Evolutionary conservation across 805 yeast species (phyloP), one percentile per base, ranked within the genome.

Genomic region (Nakazawaea siamensis): DNA sequence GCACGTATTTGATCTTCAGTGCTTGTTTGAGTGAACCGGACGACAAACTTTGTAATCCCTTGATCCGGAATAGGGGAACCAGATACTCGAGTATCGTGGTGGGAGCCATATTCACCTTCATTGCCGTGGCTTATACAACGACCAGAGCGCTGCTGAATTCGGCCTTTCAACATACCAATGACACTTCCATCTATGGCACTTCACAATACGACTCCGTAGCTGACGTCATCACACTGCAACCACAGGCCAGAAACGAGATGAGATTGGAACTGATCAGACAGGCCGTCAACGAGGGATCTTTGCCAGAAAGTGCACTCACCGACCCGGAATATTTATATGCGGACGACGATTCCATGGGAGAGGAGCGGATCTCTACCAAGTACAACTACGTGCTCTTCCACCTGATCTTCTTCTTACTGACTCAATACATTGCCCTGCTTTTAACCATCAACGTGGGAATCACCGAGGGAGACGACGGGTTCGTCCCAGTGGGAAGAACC

Each of bases 11-110:
- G 47, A 77, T 87, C 2, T 73, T 92, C 65, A 78, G 92, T 40
- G 98, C 97, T 0, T 94, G 92, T 47, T 80, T 95, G 1, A 79
- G 95, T 10, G 97, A 90, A 57, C 99, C 98, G 0, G 98, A 92
- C 58, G 97, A 90, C 60, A 76, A 70, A 52, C 64, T 66, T 47
- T 92, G 99, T 57, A 92, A 92, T 54, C 98, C 99, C 10, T 65
- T 92, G 42, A 76, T 90, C 13, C 72, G 97, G 45, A 83, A 94
- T 5, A 68, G 74, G 35, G 95, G 96, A 4, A 87, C 98, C 1
- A 73, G 97, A 48, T 86, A 94, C 3, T 75, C 86, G 15, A 81
- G 94, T 41, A 78, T 88, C 36, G 73, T 92, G 1, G 52, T 92
- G 35, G 97, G 97, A 13, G 96, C 97, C 0, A 60, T 87, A 13